phyloP scores from a whole-genome alignment of 1,284 basidiomycete species.

The Microbotryum intermedium region DNA sequence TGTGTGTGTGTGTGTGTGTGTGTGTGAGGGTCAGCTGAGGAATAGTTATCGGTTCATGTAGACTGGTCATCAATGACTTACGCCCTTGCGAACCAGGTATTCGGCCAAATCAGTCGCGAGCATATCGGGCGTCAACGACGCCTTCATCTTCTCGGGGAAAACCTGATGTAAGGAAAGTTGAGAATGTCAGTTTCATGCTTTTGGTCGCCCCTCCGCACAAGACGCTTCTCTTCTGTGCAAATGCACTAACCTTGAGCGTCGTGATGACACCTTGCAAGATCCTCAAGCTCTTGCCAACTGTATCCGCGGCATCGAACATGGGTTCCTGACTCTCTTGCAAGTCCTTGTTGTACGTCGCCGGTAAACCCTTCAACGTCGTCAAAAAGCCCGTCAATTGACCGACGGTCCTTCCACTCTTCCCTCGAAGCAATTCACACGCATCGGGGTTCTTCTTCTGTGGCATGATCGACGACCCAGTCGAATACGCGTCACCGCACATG shows the following conservation, averaged over 20 bases:
- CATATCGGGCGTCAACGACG: slow-evolving; percentile 89
- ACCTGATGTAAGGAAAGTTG: slow-evolving; percentile 48
- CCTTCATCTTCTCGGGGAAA: slow-evolving; percentile 77
- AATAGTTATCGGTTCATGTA: background rate
- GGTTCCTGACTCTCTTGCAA: slow-evolving; percentile 98
- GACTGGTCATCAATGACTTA: slow-evolving; percentile 43
- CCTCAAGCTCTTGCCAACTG: slow-evolving; percentile 75
- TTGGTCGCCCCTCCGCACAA: background rate
- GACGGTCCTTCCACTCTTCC: slow-evolving; percentile 89
- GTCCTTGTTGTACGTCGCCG: slow-evolving; percentile 99
- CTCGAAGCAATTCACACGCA: slow-evolving; percentile 85
- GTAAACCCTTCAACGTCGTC: slow-evolving; percentile 94
- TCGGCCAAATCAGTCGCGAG: slow-evolving; percentile 95
- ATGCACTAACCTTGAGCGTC: slow-evolving; percentile 58
- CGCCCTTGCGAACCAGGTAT: slow-evolving; percentile 95
- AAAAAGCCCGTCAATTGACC: slow-evolving; percentile 97
- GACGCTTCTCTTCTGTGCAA: too few species aligned
- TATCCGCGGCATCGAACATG: slow-evolving; percentile 88
- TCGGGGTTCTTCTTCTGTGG: slow-evolving; percentile 99
- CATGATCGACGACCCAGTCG: slow-evolving; percentile 99
- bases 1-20: too few species aligned
- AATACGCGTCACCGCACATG: slow-evolving; percentile 89
- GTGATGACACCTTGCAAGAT: slow-evolving; percentile 92
- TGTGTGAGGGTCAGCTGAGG: background rate
- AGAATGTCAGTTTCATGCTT: background rate